Evolutionary conservation across 768 basidiomycete species (phyloP).

Genomic region (Russula abietina): DNA sequence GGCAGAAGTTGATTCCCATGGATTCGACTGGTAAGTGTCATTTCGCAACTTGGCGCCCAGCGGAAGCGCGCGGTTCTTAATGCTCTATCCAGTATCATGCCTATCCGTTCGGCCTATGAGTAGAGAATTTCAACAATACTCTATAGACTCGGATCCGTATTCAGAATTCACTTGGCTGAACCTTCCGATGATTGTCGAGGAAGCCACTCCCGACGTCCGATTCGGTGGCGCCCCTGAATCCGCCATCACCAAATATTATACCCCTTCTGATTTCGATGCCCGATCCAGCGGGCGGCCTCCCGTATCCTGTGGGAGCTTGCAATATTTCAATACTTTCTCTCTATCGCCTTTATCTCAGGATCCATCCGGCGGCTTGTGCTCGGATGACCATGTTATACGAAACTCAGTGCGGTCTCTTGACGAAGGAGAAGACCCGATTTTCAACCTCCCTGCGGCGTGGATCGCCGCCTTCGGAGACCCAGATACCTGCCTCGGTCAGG

Average conservation of each 20-base stretch:
- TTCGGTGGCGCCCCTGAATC: not conserved
- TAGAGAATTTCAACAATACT: not conserved
- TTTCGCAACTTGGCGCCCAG: not conserved
- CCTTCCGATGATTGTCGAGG: slow-evolving; percentile 3
- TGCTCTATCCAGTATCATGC: not conserved
- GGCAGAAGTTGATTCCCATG: not conserved
- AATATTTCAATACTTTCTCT: not conserved
- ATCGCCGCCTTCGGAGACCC: slow-evolving; percentile 4
- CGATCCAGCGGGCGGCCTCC: not conserved
- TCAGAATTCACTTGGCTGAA: slow-evolving; percentile 13
- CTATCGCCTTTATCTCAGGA: not conserved
- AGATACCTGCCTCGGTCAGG: not conserved
- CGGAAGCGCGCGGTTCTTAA: not conserved
- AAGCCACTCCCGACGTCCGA: not conserved
- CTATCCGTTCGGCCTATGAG: not conserved
- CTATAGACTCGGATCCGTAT: not conserved
- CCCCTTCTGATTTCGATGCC: not conserved
- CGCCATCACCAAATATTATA: not conserved
- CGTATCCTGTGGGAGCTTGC: not conserved
- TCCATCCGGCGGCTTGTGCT: not conserved
- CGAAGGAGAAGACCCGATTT: slow-evolving; percentile 1
- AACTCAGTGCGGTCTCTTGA: not conserved
- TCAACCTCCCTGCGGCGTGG: not conserved
- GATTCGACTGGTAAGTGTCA: not conserved
- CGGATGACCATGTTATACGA: not conserved